Percentiles rank a stretch among this genome's conserved stretches.
phyloP scores from a whole-genome alignment of 345 rosid species.

The Moricandia arvensis region DNA sequence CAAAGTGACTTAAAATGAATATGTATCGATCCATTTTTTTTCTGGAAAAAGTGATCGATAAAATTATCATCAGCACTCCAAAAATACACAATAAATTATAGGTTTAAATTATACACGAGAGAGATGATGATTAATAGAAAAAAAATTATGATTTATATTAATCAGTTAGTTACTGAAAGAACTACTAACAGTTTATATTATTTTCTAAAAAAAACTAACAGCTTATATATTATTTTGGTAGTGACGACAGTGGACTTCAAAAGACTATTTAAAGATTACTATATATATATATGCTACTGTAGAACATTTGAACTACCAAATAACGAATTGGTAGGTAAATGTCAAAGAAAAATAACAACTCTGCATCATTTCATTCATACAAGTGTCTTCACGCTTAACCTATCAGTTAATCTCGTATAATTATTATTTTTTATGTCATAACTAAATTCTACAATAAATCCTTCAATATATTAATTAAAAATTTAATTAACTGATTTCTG shows the following conservation, averaged over 20 bases:
- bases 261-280: not conserved
- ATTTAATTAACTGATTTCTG: no score
- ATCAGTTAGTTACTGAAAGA: not conserved
- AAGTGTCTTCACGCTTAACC: constrained; percentile 17
- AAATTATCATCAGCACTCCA: not conserved
- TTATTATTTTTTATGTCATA: not conserved
- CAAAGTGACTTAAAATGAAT: not conserved
- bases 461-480: no score
- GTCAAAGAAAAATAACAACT: not conserved
- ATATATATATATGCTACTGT: not conserved
- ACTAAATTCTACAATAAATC: not conserved
- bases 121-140: not conserved
- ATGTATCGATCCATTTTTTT: not conserved
- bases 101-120: not conserved
- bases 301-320: not conserved
- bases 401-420: not conserved
- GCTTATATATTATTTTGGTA: not conserved
- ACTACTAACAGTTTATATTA: no score
- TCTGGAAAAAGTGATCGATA: no score
- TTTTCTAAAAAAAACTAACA: no score
- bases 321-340: constrained; percentile 10
- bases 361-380: not conserved
- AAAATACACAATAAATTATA: not conserved
- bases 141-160: not conserved
- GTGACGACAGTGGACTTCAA: not conserved